Evolutionary conservation across 495 filamentous ascomycete genomes (phyloP), one percentile per base, ranked within the genome.

Genomic region (Penicillium maclennaniae): DNA sequence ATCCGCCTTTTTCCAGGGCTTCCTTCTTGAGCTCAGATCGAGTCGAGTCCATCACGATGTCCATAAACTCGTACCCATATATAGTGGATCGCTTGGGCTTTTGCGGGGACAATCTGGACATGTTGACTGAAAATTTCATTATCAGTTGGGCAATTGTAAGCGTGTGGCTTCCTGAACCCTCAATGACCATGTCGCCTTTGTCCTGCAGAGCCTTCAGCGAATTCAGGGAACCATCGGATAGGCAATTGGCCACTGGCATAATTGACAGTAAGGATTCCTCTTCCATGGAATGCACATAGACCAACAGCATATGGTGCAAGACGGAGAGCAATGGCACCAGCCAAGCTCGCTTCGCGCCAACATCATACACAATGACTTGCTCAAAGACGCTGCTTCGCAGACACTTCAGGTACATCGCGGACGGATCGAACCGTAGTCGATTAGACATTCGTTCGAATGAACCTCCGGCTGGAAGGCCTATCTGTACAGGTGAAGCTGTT

Each of bases 51-150:
- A 45, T 41, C 3, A 46, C 54, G 17, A 56, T 51, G 20, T 56
- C 54, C 48, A 51, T 51, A n/a, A 56, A 51, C 25, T 56, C 54
- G 20, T 56, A 56, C 20, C 54, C 54, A 19, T 46, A 56, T 4
- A 56, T 51, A 3, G 40, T 23, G 16, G 26, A 17, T 41, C 49
- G 25, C 8, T 27, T 47, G 4, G 50, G 45, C 17, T 39, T 17
- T 19, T 48, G 39, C 0, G 45, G 17, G 1, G 21, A 44, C 4
- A 39, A 37, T 39, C 34, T 46, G 16, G 21, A 28, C 19, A 54
- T 16, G 38, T 54, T 54, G 19, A 47, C 20, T 3, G 51, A 47
- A 27, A 54, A 54, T 21, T 45, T 45, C 21, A 54, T 42, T 7
- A 54, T 47, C 15, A 54, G 45, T n/a, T 54, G 25, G 10, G 23